Percentiles rank a stretch among this genome's conserved stretches.
Evolutionary conservation across 139 green algal species (phyloP).

Genomic region (Chlorella sp.): DNA sequence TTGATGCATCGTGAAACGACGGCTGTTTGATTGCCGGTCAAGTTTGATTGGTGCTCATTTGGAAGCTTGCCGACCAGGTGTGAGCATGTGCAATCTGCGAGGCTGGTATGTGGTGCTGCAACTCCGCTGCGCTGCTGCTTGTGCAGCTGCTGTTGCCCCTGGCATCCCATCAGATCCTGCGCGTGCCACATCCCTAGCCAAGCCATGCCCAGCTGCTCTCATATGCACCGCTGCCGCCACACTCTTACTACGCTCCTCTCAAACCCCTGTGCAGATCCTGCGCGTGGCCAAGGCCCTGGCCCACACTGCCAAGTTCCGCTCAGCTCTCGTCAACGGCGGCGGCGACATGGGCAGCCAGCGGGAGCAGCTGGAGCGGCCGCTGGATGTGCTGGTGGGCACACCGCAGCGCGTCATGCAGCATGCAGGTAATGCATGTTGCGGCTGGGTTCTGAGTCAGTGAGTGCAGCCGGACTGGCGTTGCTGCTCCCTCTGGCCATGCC

Average conservation of each 20-base stretch:
- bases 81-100: too few relatives aligned
- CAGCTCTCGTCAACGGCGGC: conserved; percentile 60
- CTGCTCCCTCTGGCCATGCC: too few relatives aligned
- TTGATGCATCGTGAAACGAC: too few relatives aligned
- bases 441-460: not conserved
- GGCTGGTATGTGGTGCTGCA: too few relatives aligned
- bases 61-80: conserved; percentile 95
- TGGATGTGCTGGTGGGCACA: conserved; percentile 93
- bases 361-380: conserved; percentile 59
- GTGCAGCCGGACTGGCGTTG: not conserved
- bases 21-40: too few relatives aligned
- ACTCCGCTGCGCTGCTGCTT: too few relatives aligned
- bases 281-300: conserved; percentile 54
- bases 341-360: conserved; percentile 63
- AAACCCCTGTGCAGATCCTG: not conserved
- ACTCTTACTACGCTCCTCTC: too few relatives aligned
- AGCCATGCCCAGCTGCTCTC: too few relatives aligned
- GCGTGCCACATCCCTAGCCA: too few relatives aligned
- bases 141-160: too few relatives aligned
- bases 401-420: conserved; percentile 83
- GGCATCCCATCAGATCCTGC: too few relatives aligned
- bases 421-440: not conserved
- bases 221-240: conserved; percentile 53
- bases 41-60: too few relatives aligned
- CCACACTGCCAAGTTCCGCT: conserved; percentile 88